Base-by-base conservation (phyloP, 495 filamentous ascomycete genomes). In the Saxophila tyrrhenica region DNA sequence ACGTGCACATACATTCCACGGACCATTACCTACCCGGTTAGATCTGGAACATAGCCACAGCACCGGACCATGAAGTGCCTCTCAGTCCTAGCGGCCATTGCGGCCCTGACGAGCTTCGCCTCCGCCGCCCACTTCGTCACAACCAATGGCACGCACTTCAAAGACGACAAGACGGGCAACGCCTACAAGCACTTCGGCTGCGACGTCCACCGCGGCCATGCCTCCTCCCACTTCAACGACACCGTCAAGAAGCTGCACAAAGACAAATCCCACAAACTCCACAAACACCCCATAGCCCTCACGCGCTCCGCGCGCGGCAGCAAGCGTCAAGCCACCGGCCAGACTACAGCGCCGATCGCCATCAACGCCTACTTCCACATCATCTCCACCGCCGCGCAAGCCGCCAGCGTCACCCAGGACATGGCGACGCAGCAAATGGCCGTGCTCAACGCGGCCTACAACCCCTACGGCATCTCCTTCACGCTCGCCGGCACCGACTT, bases 281-380 rank as follows among this genome's bases (percentile, higher is more conserved):
- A 60, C 55, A 51, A 58, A 17, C 49, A 59, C 25, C 54, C 58
- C 22, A 53, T 50, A 29, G 35, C 54, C 5, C 45, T 51, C 21
- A 52, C 63, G 1, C 60, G 52, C 25, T 54, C 55, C 19, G 47
- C 53, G 11, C 56, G 50, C 25, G 43, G 54, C 42, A 45, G 17
- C 9, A 32, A 8, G 20, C 23, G 17, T 19, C 48, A 17, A 38
- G 39, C 11, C 48, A 54, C 38, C 53, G 20, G n/a, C 41, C 29
- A 46, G 29, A 25, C 10, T 2, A 22, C 54, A 58, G 25, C n/a
- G 11, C 46, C 56, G 58, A 58, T 74, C 60, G 71, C 59, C 50
- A 69, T 85, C 48, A 66, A 76, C 35, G 69, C 73, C 21, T 82
- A 81, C 65, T 82, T 85, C 71, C 82, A 85, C 65, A 77, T 85